phyloP scores from a whole-genome alignment of 176 grass and related monocot genomes.

The Ensete glaucum region DNA sequence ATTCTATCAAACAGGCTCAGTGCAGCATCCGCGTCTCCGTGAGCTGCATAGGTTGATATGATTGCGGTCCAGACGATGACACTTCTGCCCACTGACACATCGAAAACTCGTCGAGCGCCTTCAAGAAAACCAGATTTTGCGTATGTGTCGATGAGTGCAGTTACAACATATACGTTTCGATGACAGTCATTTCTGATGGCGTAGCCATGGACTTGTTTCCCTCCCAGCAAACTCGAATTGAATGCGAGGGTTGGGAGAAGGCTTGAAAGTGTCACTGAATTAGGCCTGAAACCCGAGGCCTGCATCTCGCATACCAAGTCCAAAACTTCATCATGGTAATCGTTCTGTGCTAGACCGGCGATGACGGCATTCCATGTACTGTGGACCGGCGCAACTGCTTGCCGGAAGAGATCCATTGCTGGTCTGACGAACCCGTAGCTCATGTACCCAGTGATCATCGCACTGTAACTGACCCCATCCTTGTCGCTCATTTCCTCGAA shows the following conservation, averaged over 20 bases:
- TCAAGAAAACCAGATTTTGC: constrained; percentile 50
- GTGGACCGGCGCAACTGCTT: constrained; percentile 27
- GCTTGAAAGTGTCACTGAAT: constrained; percentile 44
- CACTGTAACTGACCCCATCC: constrained; percentile 49
- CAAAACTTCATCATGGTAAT: constrained; percentile 26
- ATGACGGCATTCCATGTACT: constrained; percentile 54
- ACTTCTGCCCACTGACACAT: constrained; percentile 24
- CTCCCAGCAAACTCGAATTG: constrained; percentile 39
- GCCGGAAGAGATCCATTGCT: constrained; percentile 45
- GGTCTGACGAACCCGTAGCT: constrained; percentile 30
- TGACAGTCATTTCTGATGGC: constrained; percentile 43
- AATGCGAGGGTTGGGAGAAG: constrained; percentile 43
- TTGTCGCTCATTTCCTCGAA: constrained; percentile 47
- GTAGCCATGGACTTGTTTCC: constrained; percentile 55
- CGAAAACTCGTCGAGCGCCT: constrained; percentile 33
- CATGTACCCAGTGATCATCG: constrained; percentile 71
- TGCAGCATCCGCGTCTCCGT: constrained; percentile 39
- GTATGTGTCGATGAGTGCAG: constrained; percentile 41
- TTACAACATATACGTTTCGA: constrained; percentile 40
- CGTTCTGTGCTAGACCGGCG: constrained; percentile 49
- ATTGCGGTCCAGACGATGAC: constrained; percentile 56
- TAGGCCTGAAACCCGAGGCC: constrained; percentile 33
- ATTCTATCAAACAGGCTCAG: constrained; percentile 39
- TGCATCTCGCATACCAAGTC: constrained; percentile 46
- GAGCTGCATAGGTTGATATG: constrained; percentile 41